Base-by-base conservation (phyloP, 345 rosid genomes). In the Limnanthes douglasii region DNA sequence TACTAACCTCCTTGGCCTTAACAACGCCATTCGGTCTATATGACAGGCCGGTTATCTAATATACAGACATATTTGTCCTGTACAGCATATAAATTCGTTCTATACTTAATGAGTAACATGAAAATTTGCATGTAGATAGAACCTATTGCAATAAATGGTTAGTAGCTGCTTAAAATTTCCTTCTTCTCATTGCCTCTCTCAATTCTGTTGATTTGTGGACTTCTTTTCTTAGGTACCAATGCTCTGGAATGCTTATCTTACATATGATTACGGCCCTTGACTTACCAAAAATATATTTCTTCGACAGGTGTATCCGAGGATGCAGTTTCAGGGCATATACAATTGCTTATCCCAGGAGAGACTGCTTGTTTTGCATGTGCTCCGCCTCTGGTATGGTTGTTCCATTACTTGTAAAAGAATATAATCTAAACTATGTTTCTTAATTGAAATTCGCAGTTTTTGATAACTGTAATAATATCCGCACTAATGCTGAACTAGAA, bases 311-410 rank as follows among this genome's bases (percentile, higher is more conserved):
- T 83, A 34, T 90, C 95, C 25, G 98, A 90, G 65, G 98, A 79
- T 70, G 95, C 94, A 28, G 94, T 90, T 52, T 90, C 98, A 30
- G 95, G 94, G 56, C 95, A 83, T 56, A 83, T 88, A 72, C 97
- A 90, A 46, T 62, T 90, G 54, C 56, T 90, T 55, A 68, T 79
- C 70, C 94, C 95, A 0, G 95, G 94, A 66, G 94, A 77, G 65
- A 79, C 95, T 51, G 95, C 95, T 37, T 90, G 95, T 63, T 90
- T 90, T 77, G 95, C 98, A 8, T 83, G 94, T 68, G 92, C 98
- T 13, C 98, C 95, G 37, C 98, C 95, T 32, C 51, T 90, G 69
- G 98, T 88, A 72, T 45, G 61, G 49, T 43, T 12, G 24, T 2
- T 33, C n/a, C n/a, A n/a, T n/a, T n/a, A n/a, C n/a, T n/a, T n/a